These are phyloP conservation scores for Parasarocladium wereldwijsianum DNA, from an alignment of 2,329 filamentous ascomycete genomes.

Conservation along the genomic window DNA sequence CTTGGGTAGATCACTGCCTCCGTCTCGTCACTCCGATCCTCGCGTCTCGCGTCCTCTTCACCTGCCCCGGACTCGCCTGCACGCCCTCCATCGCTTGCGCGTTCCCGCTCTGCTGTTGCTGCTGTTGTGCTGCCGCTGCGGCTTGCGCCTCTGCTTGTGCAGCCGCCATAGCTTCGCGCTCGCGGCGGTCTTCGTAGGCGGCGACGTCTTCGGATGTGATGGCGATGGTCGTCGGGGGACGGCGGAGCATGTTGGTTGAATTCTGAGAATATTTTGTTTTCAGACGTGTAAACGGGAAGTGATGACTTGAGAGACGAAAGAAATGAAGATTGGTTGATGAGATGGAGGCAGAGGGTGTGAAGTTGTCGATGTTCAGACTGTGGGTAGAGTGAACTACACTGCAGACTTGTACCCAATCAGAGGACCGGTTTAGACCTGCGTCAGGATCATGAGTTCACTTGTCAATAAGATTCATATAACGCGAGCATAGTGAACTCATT, in stretches of 20 bases:
- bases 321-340: too few species aligned
- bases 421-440: too few species aligned
- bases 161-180: constrained; percentile 21
- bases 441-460: too few species aligned
- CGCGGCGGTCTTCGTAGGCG: constrained; percentile 50
- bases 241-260: constrained; percentile 46
- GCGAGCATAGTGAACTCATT: too few species aligned
- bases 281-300: neutral
- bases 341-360: too few species aligned
- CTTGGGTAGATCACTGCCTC: constrained; percentile 6
- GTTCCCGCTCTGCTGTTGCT: constrained; percentile 8
- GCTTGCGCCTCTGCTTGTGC: constrained; percentile 12
- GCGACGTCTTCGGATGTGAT: constrained; percentile 59
- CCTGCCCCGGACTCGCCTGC: constrained; percentile 12
- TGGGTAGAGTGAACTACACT: too few species aligned
- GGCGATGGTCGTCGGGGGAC: constrained; percentile 50
- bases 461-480: too few species aligned
- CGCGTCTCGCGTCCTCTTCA: constrained; percentile 20
- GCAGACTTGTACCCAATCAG: too few species aligned
- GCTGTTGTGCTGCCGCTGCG: constrained; percentile 9
- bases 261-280: neutral
- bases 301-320: neutral
- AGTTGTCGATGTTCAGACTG: too few species aligned
- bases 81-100: constrained; percentile 15
- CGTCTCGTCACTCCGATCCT: constrained; percentile 20